Evolutionary conservation across 139 green algal genomes (phyloP), one percentile per base, ranked within the genome.

Genomic region (Chlamydomonas schloesseri): DNA sequence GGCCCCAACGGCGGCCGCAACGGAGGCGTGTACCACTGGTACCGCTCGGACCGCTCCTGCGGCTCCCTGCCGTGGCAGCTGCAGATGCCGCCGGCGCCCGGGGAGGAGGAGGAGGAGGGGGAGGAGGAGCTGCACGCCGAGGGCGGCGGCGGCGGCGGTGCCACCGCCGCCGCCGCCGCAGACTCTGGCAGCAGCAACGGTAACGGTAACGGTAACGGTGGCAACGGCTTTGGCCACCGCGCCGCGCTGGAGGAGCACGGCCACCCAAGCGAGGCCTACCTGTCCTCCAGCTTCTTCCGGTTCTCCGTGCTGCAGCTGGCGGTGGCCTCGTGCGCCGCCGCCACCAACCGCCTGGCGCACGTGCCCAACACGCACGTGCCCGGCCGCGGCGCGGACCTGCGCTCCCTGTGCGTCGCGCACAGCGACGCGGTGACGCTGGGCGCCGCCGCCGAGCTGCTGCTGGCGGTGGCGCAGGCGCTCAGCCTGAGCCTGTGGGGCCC

Each of bases 381-480:
- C 20, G 78, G 78, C n/a, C 20, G 42, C 4, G 46, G 64, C 31
- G n/a, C 78, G 3, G 62, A 84, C 64, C 78, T 84, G 6, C 14
- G 4, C 64, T 21, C 78, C n/a, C 65, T 84, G 29, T 84, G 78
- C 29, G 64, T 47, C 29, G 78, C 78, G 29, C 64, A 84, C 78
- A 55, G 42, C 42, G 64, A 74, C 42, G 62, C 78, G 5, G 64
- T 47, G 11, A 33, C 64, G 17, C 78, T 84, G 58, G 64, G 78
- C 9, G 53, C 64, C 15, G 78, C 78, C 28, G 37, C 78, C 24
- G 21, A 50, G 42, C 36, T 26, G 42, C 42, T 84, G 46, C 72
- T 79, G 46, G 28, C 29, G 24, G 42, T 77, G 42, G 24, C 28
- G 26, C 71, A 77, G 24, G 71, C 71, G 28, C 62, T 73, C 10